Evolutionary conservation across 805 yeast species (phyloP), one percentile per base, ranked within the genome.

Genomic region (Kodamaea sagamina): DNA sequence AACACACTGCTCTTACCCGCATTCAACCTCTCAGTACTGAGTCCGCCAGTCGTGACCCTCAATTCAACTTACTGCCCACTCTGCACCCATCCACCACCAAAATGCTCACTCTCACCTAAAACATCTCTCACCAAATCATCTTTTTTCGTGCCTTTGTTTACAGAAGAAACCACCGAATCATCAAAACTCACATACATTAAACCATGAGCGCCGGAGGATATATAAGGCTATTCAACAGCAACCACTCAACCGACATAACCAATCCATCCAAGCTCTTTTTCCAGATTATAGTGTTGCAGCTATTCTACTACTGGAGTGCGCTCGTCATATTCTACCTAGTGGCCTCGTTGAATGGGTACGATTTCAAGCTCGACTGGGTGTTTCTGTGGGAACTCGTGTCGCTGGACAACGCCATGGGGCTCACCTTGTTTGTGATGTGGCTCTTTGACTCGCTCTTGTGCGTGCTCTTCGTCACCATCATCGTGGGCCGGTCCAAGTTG

Each of bases 401-500:
- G 4, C 70, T 82, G 47, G 86, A 84, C 39, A 89, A 87, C 57
- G 81, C 95, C 1, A 68, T 86, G 59, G 98, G 98, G 1, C 68
- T 89, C 58, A 81, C 86, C 0, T 64, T 92, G 32, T 77, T 84
- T 26, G 61, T 78, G 6, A 62, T 90, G 44, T 92, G 98, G 98
- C 68, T 92, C 11, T 62, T 89, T 39, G 95, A 86, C 59, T 75
- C 97, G 0, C 72, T 93, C 34, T 68, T 93, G 31, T 84, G 95
- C 52, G 96, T 89, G 1, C 62, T 88, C 8, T 89, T 88, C 58
- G 81, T 92, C 57, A 88, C 95, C 1, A 65, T 90, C 1, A 81
- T 92, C 19, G 96, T 92, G 9, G 97, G 98, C 0, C 72, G 98
- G 44, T 86, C 96, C 32, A 93, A 92, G 61, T 68, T 92, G 39